Conservation (phyloP, 2,329 filamentous ascomycete species). For the Trichoderma pleuroti region DNA sequence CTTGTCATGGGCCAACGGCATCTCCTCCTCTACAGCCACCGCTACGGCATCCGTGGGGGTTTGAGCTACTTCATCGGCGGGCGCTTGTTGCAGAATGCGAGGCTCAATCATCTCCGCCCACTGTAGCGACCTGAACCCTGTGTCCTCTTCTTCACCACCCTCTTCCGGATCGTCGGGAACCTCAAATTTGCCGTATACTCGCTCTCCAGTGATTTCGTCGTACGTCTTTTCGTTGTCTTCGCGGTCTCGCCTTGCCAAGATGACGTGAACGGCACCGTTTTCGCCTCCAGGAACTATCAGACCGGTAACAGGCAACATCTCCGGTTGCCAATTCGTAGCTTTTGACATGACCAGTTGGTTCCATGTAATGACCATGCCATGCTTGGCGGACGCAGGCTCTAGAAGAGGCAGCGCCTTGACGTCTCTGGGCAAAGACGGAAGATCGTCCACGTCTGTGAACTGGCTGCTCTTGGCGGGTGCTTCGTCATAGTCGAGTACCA, state of each 20-base stretch:
- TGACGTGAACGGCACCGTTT: conserved; percentile 52
- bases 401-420: conserved; percentile 51
- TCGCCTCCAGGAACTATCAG: conserved; percentile 56
- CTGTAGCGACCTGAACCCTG: conserved; percentile 57
- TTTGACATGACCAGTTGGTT: conserved; percentile 60
- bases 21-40: background rate
- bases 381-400: conserved; percentile 43
- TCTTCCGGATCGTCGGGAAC: conserved; percentile 61
- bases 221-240: conserved; percentile 55
- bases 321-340: conserved; percentile 63
- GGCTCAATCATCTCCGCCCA: conserved; percentile 66
- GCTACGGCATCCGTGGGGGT: background rate
- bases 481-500: conserved; percentile 43
- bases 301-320: conserved; percentile 62
- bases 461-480: conserved; percentile 39
- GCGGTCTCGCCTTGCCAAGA: conserved; percentile 67
- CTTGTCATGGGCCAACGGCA: background rate
- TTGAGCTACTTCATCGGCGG: conserved; percentile 28
- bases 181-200: conserved; percentile 76
- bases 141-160: conserved; percentile 55
- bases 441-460: conserved; percentile 53
- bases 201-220: conserved; percentile 64
- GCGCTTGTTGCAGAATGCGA: conserved; percentile 53
- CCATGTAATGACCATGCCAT: conserved; percentile 67
- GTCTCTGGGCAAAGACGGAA: conserved; percentile 60